Evolutionary conservation across 164 flowering plant species (phyloP).

Genomic region (Echeveria elegans): DNA sequence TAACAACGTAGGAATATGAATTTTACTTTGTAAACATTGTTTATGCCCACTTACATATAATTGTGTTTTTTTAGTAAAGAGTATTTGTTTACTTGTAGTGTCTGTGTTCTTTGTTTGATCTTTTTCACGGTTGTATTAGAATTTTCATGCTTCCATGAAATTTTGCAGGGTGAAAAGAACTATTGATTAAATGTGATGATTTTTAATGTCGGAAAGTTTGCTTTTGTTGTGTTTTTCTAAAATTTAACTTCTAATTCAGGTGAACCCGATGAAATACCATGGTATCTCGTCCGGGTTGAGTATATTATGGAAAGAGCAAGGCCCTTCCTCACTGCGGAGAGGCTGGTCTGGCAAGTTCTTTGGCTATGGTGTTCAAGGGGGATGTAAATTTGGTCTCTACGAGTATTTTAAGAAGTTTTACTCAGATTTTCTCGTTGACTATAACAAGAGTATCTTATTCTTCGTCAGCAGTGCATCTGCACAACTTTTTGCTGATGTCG

Average conservation of each 20-base stretch:
- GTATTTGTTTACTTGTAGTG: too few relatives aligned
- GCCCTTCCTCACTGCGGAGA: constrained; percentile 14
- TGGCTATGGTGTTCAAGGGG: constrained; percentile 15
- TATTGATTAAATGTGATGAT: too few relatives aligned
- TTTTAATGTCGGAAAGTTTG: too few relatives aligned
- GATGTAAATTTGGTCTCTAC: constrained; percentile 13
- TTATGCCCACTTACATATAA: too few relatives aligned
- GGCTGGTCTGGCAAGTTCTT: constrained; percentile 14
- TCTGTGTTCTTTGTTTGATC: too few relatives aligned
- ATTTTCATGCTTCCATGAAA: too few relatives aligned
- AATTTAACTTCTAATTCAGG: background rate
- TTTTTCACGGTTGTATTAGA: too few relatives aligned
- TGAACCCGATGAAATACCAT: constrained; percentile 14
- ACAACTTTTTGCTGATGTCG: constrained; percentile 80
- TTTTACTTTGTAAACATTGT: background rate
- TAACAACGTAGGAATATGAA: too few relatives aligned
- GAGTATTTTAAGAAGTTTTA: constrained; percentile 13
- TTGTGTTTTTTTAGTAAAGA: too few relatives aligned
- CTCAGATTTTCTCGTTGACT: constrained; percentile 3
- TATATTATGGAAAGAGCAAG: constrained; percentile 15
- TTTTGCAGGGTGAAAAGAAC: too few relatives aligned
- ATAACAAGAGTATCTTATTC: constrained; percentile 29
- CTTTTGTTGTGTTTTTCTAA: background rate
- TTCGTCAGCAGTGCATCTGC: constrained; percentile 91
- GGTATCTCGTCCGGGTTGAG: constrained; percentile 11